Conservation (phyloP, 768 basidiomycete species). For the Leccinum truebloodii region DNA sequence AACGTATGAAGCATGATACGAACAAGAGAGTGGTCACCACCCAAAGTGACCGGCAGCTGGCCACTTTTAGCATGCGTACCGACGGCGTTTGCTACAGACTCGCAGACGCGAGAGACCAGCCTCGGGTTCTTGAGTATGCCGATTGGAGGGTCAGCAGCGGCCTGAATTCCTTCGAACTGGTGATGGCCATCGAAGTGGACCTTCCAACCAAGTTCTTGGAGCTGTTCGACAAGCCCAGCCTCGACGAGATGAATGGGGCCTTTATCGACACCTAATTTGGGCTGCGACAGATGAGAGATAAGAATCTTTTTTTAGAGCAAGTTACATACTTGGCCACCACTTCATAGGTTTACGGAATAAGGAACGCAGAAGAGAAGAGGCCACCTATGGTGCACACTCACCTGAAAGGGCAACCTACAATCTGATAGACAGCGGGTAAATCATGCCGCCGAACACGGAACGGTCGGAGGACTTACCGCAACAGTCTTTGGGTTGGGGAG, state of each 20-base stretch:
- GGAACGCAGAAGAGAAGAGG: not conserved
- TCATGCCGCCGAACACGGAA: not conserved
- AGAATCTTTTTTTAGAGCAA: constrained; percentile 5
- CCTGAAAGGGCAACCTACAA: constrained; percentile 97
- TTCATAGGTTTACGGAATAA: constrained; percentile 19
- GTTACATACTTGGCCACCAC: constrained; percentile 35
- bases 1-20: constrained; percentile 28
- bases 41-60: constrained; percentile 84
- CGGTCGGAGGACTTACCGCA: constrained; percentile 59
- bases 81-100: constrained; percentile 79
- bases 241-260: constrained; percentile 89
- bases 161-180: constrained; percentile 76
- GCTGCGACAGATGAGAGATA: constrained; percentile 41
- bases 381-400: constrained; percentile 37
- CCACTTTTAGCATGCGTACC: constrained; percentile 74
- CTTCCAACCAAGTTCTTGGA: constrained; percentile 80
- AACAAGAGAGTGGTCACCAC: constrained; percentile 95
- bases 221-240: constrained; percentile 79
- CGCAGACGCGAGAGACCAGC: constrained; percentile 78
- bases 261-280: constrained; percentile 78
- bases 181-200: constrained; percentile 91
- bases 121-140: constrained; percentile 90
- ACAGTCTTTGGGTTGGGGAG: constrained; percentile 66
- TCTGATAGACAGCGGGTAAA: constrained; percentile 43
- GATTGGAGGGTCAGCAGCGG: constrained; percentile 61